A percentile compares a stretch with the other conserved stretches of the same genome.
phyloP scores from a whole-genome alignment of 2,329 filamentous ascomycete genomes.

The Trichoderma guizhouense region DNA sequence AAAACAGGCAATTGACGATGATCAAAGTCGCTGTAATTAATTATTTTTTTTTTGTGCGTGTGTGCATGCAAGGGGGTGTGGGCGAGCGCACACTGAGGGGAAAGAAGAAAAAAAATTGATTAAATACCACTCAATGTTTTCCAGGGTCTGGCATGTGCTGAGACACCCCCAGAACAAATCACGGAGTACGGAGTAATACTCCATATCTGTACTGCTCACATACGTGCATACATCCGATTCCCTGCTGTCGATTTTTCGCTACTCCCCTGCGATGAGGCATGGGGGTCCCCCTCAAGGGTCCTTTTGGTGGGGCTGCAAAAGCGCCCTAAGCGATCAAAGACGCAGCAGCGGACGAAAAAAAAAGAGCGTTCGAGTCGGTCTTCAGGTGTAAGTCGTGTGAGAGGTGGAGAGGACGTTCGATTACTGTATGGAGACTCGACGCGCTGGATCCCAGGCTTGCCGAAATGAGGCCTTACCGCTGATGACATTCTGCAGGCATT shows the following conservation, averaged over 20 bases:
- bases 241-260: slow-evolving; percentile 1
- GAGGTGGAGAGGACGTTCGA: neutral
- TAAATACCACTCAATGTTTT: neutral
- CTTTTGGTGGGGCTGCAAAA: slow-evolving; percentile 1
- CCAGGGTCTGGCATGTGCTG: neutral
- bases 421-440: neutral
- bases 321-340: slow-evolving; percentile 16
- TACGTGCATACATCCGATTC: neutral
- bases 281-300: neutral
- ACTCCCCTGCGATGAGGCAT: neutral
- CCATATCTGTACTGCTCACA: neutral
- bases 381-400: slow-evolving; percentile 3
- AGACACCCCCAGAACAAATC: neutral
- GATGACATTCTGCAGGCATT: neutral
- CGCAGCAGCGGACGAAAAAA: neutral
- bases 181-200: slow-evolving; percentile 14
- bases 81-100: neutral
- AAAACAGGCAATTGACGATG: neutral
- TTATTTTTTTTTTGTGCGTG: neutral
- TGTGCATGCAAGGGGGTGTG: neutral
- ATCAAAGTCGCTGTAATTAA: neutral
- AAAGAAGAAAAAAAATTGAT: neutral
- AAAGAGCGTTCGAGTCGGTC: neutral
- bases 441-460: neutral
- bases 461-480: neutral